Base-by-base conservation (phyloP, 2,329 filamentous ascomycete genomes). In the Thelonectria rubi region DNA sequence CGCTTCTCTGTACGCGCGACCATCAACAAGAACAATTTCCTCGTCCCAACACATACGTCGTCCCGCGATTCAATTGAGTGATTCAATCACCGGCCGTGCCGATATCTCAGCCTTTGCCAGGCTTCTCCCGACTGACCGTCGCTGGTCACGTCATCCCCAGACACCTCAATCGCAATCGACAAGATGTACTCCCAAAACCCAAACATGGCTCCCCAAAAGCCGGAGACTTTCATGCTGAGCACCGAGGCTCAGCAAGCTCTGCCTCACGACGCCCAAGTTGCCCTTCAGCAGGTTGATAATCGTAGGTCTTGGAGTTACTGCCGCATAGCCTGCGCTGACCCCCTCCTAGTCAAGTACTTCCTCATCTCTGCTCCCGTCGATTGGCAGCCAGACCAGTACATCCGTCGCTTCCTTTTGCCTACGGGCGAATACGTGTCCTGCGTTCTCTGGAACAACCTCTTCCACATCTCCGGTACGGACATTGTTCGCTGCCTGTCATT, bases 361-460 rank as follows among this genome's bases (percentile, higher is more conserved):
- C 91, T 99, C 80, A 97, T 99, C 72, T 99, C 95, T 46, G 95
- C 95, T 42, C 95, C 95, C 39, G 95, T 98, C 69, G 95, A 99
- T 81, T 99, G 95, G 95, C 91, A 92, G 72, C 90, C 90, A 51
- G 94, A 98, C 74, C 94, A 98, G 80, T 96, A 97, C 76, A 98
- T 99, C 75, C 89, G 95, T 71, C 88, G 95, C 70, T 99, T 98
- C 76, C 86, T 99, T 64, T 84, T 99, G 62, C 95, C 95, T 11
- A 99, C 95, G 11, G 95, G 95, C 79, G 95, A 99, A 86, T 98
- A 99, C 76, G 94, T 99, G 65, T 98, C 95, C 59, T 99, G 95
- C 78, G 94, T 99, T 68, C 85, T 99, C 75, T 99, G 95, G 76
- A 98, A 94, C 85, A 98, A 97, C 77, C 91, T 99, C 72, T 99